Percentiles rank a stretch among this genome's conserved stretches.
Evolutionary conservation across 768 basidiomycete genomes (phyloP).

Genomic region (Boletus sensibilis): DNA sequence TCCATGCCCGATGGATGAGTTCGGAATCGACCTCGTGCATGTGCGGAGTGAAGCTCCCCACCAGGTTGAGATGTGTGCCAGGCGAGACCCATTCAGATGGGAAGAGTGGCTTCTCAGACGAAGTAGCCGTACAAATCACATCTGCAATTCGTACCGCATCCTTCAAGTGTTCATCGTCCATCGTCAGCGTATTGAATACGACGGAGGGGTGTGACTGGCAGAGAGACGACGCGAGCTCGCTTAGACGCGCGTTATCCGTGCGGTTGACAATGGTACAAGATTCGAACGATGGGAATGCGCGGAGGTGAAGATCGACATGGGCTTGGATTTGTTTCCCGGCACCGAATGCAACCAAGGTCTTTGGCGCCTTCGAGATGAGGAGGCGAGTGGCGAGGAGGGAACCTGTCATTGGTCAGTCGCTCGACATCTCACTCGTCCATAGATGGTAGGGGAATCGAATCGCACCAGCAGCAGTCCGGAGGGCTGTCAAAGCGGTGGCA

Average conservation of each 20-base stretch:
- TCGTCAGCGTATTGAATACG: slow-evolving; percentile 10
- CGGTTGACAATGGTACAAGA: slow-evolving; percentile 66
- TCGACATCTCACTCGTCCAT: neutral
- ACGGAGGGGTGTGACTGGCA: slow-evolving; percentile 27
- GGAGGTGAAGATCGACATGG: slow-evolving; percentile 62
- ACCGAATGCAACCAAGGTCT: slow-evolving; percentile 61
- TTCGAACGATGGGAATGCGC: slow-evolving; percentile 52
- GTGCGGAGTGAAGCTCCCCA: slow-evolving; percentile 77
- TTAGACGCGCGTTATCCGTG: slow-evolving; percentile 47
- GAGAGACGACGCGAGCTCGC: slow-evolving; percentile 35
- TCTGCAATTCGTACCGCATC: slow-evolving; percentile 19
- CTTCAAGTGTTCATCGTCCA: slow-evolving; percentile 10
- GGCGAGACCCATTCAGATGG: slow-evolving; percentile 58
- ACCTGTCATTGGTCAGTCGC: slow-evolving; percentile 39
- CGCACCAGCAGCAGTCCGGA: slow-evolving; percentile 79
- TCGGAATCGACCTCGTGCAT: slow-evolving; percentile 75
- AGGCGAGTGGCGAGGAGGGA: slow-evolving; percentile 66
- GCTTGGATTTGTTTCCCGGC: slow-evolving; percentile 69
- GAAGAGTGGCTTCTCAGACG: slow-evolving; percentile 69
- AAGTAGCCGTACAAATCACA: slow-evolving; percentile 74
- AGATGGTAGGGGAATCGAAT: neutral
- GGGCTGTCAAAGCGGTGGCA: slow-evolving; percentile 71
- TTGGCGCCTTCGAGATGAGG: slow-evolving; percentile 43
- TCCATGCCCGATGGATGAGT: slow-evolving; percentile 54
- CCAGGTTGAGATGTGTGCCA: slow-evolving; percentile 69